A percentile compares a stretch with the other conserved stretches of the same genome.
These are phyloP conservation scores for Cetradonia linearis DNA, from an alignment of 495 filamentous ascomycete genomes.

Conservation along the genomic window DNA sequence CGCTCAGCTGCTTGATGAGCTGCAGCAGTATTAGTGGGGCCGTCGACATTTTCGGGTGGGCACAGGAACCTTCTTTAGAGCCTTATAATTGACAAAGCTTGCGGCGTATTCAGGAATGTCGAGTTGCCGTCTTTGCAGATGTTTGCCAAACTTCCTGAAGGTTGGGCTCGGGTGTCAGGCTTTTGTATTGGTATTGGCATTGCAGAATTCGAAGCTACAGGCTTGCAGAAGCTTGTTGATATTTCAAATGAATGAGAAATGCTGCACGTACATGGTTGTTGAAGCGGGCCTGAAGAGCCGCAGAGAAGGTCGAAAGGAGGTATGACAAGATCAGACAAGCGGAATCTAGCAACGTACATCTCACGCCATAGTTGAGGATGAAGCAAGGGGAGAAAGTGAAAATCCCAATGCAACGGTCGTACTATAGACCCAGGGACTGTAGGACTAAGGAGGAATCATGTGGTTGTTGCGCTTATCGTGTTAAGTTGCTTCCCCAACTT, in stretches of 20 bases:
- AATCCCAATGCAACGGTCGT: conserved; percentile 5
- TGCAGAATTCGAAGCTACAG: neutral
- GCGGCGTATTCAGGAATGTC: conserved; percentile 98
- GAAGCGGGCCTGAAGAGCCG: neutral
- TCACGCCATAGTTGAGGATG: neutral
- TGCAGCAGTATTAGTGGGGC: conserved; percentile 31
- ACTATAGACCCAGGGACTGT: conserved; percentile 1
- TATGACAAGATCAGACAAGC: neutral
- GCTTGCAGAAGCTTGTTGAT: neutral
- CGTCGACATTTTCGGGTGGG: neutral
- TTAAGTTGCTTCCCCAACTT: neutral
- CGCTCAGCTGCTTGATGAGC: conserved; percentile 97
- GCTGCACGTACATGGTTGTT: conserved; percentile 20
- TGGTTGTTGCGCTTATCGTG: conserved; percentile 11
- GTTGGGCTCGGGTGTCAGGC: conserved; percentile 16
- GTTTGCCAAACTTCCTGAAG: conserved; percentile 96
- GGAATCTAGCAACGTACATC: conserved; percentile 9
- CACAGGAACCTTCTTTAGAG: conserved; percentile 75
- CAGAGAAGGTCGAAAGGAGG: conserved; percentile 5
- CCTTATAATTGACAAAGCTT: conserved; percentile 99
- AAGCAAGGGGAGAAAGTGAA: neutral
- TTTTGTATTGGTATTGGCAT: neutral
- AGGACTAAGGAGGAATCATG: neutral
- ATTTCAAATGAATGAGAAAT: conserved; percentile 1
- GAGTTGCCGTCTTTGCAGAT: conserved; percentile 96